phyloP scores from a whole-genome alignment of 805 yeast species.

The Trichomonascus vanleenenianus region DNA sequence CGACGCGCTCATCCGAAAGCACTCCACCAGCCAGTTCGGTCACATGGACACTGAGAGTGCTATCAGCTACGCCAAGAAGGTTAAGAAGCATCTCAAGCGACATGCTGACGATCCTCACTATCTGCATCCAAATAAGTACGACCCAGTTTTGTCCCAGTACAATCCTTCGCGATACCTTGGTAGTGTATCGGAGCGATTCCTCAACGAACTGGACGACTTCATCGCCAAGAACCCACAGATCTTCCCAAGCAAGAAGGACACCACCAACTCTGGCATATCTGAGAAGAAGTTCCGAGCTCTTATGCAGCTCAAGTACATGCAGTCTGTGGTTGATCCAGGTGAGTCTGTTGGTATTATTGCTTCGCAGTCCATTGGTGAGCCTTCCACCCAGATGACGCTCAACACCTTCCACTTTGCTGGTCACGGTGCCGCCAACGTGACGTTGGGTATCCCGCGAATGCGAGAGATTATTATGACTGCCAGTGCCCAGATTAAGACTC shows the following conservation, averaged over 20 bases:
- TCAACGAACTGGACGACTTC: conserved; percentile 66
- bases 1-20: conserved; percentile 75
- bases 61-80: conserved; percentile 70
- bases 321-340: conserved; percentile 91
- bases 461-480: conserved; percentile 99
- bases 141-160: conserved; percentile 78
- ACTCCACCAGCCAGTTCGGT: conserved; percentile 60
- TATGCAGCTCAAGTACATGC: conserved; percentile 98
- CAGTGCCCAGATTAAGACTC: conserved; percentile 90
- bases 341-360: conserved; percentile 98
- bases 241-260: conserved; percentile 45
- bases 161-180: conserved; percentile 91
- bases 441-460: conserved; percentile 99
- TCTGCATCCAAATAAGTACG: conserved; percentile 57
- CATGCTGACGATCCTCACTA: conserved; percentile 56
- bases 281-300: conserved; percentile 86
- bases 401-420: conserved; percentile 98
- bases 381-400: conserved; percentile 98
- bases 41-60: conserved; percentile 84
- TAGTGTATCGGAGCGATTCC: conserved; percentile 85
- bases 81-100: conserved; percentile 54
- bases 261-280: conserved; percentile 34
- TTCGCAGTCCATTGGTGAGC: conserved; percentile 97
- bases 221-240: conserved; percentile 46
- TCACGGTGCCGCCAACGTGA: conserved; percentile 99